Evolutionary conservation across 2,329 filamentous ascomycete species (phyloP), one percentile per base, ranked within the genome.

Genomic region (Phialocephala subalpina): DNA sequence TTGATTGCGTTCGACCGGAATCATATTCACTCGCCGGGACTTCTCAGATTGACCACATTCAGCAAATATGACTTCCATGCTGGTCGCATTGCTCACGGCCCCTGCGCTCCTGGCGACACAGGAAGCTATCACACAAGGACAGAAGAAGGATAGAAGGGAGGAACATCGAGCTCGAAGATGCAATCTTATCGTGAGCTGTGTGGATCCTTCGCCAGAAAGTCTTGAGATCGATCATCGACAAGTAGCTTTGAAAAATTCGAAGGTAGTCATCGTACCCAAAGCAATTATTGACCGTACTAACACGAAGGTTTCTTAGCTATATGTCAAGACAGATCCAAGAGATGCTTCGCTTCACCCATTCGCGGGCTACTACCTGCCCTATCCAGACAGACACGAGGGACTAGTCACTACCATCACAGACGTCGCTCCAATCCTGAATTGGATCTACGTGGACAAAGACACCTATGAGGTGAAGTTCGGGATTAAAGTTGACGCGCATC

Each of bases 401-500:
- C 76, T 87, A 1, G 84, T 86, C 0, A 83, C 82, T 0, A 84
- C 83, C 14, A 83, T 86, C 53, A 81, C 81, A 16, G 72, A 71
- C 35, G 79, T 82, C 22, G 87, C 88, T 14, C 89, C 89, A 0
- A 82, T 89, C 77, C 75, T 91, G 69, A 90, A 90, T 68, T 91
- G 89, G 89, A 82, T 91, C 12, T 91, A 89, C 72, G 82, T 86
- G 16, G 86, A 91, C 73, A 82, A 80, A 53, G 76, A 84, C 5
- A 90, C 87, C 0, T 79, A 86, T 55, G 83, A 88, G 73, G 68
- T 90, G 18, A 86, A 83, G 67, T 89, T 89, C 73, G 87, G 87
- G n/a, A 89, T 89, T 38, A 87, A 92, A 47, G 89, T 88, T 59
- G 89, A 91, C 66, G 93, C 91, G 47, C 82, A 90, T 33, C 85